phyloP scores from a whole-genome alignment of 2,329 filamentous ascomycete species.

The Hymenoscyphus scutula region DNA sequence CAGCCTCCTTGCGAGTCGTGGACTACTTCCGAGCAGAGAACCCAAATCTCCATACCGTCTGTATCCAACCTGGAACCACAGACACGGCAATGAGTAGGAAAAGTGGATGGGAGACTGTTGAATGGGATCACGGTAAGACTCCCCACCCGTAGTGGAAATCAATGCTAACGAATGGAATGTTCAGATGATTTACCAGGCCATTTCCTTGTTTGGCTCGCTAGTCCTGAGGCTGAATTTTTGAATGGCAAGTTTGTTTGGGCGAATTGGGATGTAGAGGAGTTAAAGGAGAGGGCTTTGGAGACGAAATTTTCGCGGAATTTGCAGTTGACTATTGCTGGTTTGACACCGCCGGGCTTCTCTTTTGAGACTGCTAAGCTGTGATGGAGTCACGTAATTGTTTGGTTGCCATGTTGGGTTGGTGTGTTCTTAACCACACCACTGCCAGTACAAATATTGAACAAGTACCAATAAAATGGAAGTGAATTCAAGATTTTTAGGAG shows the following conservation, averaged over 20 bases:
- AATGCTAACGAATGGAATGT: neutral
- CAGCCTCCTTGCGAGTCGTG: constrained; percentile 41
- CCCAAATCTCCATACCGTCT: constrained; percentile 39
- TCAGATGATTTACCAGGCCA: constrained; percentile 22
- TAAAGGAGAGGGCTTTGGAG: constrained; percentile 37
- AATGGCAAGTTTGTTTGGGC: constrained; percentile 46
- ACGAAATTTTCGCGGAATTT: constrained; percentile 11
- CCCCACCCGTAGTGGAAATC: too few species aligned
- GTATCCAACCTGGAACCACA: constrained; percentile 43
- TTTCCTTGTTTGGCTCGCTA: constrained; percentile 26
- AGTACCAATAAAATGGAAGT: too few species aligned
- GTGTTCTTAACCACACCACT: too few species aligned
- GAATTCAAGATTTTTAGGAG: too few species aligned
- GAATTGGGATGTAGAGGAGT: constrained; percentile 51
- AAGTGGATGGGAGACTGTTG: neutral
- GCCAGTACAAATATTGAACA: too few species aligned
- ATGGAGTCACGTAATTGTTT: neutral
- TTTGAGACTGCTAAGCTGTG: neutral
- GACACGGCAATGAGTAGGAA: constrained; percentile 12
- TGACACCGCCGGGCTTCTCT: neutral
- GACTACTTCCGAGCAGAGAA: constrained; percentile 44
- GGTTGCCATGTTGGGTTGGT: neutral
- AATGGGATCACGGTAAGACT: constrained; percentile 3
- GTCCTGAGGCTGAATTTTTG: constrained; percentile 45
- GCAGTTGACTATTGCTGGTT: neutral